Evolutionary conservation across 495 filamentous ascomycete species (phyloP), one percentile per base, ranked within the genome.

Genomic region (Penicillium maclennaniae): DNA sequence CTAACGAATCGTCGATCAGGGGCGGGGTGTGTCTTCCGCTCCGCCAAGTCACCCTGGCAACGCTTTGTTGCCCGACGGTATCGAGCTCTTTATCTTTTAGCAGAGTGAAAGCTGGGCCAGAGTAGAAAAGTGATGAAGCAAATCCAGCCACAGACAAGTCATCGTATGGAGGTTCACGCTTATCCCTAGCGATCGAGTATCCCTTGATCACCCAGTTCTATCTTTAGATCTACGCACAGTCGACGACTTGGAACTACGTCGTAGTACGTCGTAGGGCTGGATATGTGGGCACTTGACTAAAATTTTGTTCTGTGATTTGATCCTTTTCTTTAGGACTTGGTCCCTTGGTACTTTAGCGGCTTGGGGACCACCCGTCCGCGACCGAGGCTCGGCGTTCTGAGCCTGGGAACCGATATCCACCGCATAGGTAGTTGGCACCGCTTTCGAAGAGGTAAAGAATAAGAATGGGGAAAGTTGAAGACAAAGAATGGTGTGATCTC

Each of bases 21-120:
- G 47, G 52, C 47, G 61, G 54, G 47, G 52, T 55, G 48, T 49
- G 48, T 47, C 37, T 57, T 36, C 45, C 23, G 38, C 45, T 42
- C 49, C 43, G 53, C 31, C 31, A 34, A 55, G 38, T 64, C 61
- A 55, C 61, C 61, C 54, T 40, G 60, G 61, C 61, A 64, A 64
- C 61, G 38, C 16, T 26, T 44, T n/a, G 26, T 16, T 44, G 16
- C 42, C 27, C 42, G 42, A 23, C 42, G 3, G 16, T 40, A 27
- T 36, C 7, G 0, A 31, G 15, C 9, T 12, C 31, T 40, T 37
- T 49, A 37, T 41, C 41, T 20, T n/a, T n/a, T n/a, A n/a, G n/a
- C n/a, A n/a, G n/a, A n/a, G n/a, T n/a, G n/a, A n/a, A n/a, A n/a
- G n/a, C n/a, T n/a, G n/a, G n/a, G n/a, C n/a, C n/a, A n/a, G n/a